phyloP scores from a whole-genome alignment of 1,139 yeast species.

The Pichia sp. region DNA sequence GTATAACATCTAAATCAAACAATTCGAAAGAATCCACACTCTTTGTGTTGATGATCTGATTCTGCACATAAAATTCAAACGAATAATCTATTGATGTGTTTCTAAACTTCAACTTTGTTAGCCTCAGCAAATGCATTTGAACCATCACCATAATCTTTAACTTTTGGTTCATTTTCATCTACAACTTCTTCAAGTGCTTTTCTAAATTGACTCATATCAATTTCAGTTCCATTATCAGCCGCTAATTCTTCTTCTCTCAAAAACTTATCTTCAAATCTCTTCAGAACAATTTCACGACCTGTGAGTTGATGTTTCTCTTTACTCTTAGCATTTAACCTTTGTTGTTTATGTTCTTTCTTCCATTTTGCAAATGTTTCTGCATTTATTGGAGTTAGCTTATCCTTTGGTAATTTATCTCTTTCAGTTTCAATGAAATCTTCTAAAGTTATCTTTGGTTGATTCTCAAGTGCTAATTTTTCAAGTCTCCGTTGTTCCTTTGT shows the following conservation, averaged over 20 bases:
- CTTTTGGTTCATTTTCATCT: conserved; percentile 33
- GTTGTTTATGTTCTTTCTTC: conserved; percentile 64
- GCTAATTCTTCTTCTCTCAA: conserved; percentile 34
- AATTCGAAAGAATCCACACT: conserved; percentile 20
- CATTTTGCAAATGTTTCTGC: conserved; percentile 74
- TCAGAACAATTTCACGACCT: conserved; percentile 77
- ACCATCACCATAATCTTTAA: conserved; percentile 57
- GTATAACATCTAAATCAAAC: too few species aligned
- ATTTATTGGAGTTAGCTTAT: conserved; percentile 81
- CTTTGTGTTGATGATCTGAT: conserved; percentile 7
- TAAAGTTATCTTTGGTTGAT: conserved; percentile 82
- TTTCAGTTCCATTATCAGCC: conserved; percentile 56
- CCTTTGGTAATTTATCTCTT: conserved; percentile 74
- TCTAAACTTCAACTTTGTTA: conserved; percentile 16
- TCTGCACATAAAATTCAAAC: too few species aligned
- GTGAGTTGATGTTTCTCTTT: conserved; percentile 49
- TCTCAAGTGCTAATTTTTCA: conserved; percentile 79
- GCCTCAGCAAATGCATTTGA: conserved; percentile 30
- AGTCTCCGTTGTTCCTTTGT: conserved; percentile 91
- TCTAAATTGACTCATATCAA: conserved; percentile 65
- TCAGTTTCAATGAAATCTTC: conserved; percentile 96
- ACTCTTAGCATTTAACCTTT: conserved; percentile 50
- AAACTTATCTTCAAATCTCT: conserved; percentile 60
- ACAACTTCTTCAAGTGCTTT: conserved; percentile 35
- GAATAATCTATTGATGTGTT: too few species aligned